These are phyloP conservation scores for Striga hermonthica DNA, from an alignment of 305 asterid species.

Conservation along the genomic window DNA sequence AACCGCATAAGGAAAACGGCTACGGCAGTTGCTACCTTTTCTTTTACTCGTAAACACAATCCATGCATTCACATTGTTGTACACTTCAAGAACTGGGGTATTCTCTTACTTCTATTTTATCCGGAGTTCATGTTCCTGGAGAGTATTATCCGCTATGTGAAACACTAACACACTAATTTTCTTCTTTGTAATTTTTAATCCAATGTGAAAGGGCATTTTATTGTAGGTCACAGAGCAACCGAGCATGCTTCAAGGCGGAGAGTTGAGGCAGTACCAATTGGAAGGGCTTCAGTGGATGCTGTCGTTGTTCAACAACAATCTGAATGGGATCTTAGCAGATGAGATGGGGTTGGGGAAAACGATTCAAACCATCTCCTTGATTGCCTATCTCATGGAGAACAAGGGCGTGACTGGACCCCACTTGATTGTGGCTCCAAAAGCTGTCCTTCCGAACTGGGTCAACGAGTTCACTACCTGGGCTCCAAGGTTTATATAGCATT, in stretches of 20 bases:
- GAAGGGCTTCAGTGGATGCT: slow-evolving; percentile 99
- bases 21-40: slow-evolving; percentile 12
- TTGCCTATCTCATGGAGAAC: slow-evolving; percentile 93
- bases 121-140: not conserved
- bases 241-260: slow-evolving; percentile 97
- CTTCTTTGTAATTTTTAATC: slow-evolving; percentile 25
- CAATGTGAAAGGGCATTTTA: slow-evolving; percentile 31
- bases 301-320: slow-evolving; percentile 91
- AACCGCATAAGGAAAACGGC: slow-evolving; percentile 15
- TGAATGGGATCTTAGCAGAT: slow-evolving; percentile 97
- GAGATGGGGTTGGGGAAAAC: slow-evolving; percentile 99
- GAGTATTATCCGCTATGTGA: too few relatives aligned
- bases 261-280: slow-evolving; percentile 78
- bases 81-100: not conserved
- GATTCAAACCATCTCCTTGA: slow-evolving; percentile 88
- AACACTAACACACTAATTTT: not conserved
- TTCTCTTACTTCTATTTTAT: slow-evolving; percentile 7
- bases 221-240: slow-evolving; percentile 97
- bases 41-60: not conserved
- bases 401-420: slow-evolving; percentile 94
- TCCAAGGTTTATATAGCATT: slow-evolving; percentile 56
- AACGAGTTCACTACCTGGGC: slow-evolving; percentile 92
- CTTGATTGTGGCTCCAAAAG: slow-evolving; percentile 99
- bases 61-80: not conserved
- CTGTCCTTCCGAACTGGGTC: slow-evolving; percentile 97